These are phyloP conservation scores for Hortaea sp. DNA, from an alignment of 2,329 filamentous ascomycete genomes.

Conservation along the genomic window DNA sequence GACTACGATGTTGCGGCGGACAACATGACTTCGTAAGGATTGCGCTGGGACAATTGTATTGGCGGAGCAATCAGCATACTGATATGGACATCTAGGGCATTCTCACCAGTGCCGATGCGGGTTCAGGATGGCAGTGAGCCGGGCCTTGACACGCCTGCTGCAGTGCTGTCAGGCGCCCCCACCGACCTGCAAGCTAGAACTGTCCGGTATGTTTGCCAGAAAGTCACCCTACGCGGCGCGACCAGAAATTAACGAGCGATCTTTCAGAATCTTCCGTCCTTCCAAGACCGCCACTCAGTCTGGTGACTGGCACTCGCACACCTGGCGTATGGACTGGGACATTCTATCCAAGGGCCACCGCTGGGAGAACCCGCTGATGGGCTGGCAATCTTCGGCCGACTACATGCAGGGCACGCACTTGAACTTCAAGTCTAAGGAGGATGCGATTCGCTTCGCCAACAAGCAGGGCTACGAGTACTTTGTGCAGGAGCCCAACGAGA, in stretches of 20 bases:
- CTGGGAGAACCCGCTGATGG: slow-evolving; percentile 98
- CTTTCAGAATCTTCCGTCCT: slow-evolving; percentile 73
- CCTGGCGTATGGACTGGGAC: slow-evolving; percentile 99
- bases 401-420: slow-evolving; percentile 89
- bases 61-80: slow-evolving; percentile 1
- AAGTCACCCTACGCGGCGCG: too few relatives aligned
- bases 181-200: slow-evolving; percentile 87
- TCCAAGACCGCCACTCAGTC: slow-evolving; percentile 95
- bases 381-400: slow-evolving; percentile 94
- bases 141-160: slow-evolving; percentile 63
- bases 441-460: slow-evolving; percentile 88
- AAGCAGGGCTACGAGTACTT: slow-evolving; percentile 99
- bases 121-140: slow-evolving; percentile 88
- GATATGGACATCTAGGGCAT: slow-evolving; percentile 49
- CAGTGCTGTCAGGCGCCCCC: slow-evolving; percentile 82
- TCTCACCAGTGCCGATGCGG: slow-evolving; percentile 80
- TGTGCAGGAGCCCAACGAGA: slow-evolving; percentile 89
- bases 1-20: slow-evolving; percentile 75
- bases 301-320: slow-evolving; percentile 69
- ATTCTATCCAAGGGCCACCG: slow-evolving; percentile 82
- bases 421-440: slow-evolving; percentile 86
- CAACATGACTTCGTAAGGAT: slow-evolving; percentile 73
- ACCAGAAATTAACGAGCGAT: too few relatives aligned
- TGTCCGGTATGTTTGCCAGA: slow-evolving; percentile 59
- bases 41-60: background rate